Evolutionary conservation across 495 filamentous ascomycete genomes (phyloP).

Genomic region (Stereocaulon alpinum): DNA sequence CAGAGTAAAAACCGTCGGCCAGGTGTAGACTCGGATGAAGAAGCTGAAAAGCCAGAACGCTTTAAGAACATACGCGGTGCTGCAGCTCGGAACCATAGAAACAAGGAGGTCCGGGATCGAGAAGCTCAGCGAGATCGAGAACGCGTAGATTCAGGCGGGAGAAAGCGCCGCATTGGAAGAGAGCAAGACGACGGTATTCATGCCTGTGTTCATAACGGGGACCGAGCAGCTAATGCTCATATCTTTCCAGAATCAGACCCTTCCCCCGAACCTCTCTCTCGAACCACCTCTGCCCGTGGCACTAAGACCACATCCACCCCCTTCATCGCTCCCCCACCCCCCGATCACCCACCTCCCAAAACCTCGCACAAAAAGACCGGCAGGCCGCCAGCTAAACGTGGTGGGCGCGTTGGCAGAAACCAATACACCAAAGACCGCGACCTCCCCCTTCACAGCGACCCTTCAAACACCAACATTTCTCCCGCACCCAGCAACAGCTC

Average conservation of each 20-base stretch:
- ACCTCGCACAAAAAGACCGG: slow-evolving; percentile 55
- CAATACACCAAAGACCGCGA: slow-evolving; percentile 77
- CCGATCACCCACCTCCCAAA: slow-evolving; percentile 35
- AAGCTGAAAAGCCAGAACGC: slow-evolving; percentile 36
- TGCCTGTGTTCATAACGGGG: not conserved
- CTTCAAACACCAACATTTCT: slow-evolving; percentile 35
- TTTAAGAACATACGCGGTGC: slow-evolving; percentile 56
- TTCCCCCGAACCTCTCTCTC: slow-evolving; percentile 45
- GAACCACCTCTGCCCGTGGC: slow-evolving; percentile 29
- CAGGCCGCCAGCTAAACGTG: slow-evolving; percentile 49
- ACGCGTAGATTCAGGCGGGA: slow-evolving; percentile 56
- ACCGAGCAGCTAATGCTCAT: slow-evolving; percentile 12
- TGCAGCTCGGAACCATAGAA: slow-evolving; percentile 54
- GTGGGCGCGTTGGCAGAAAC: slow-evolving; percentile 67
- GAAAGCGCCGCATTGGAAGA: slow-evolving; percentile 64
- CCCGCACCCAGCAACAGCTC: slow-evolving; percentile 49
- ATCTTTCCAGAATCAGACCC: slow-evolving; percentile 45
- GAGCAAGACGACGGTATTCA: slow-evolving; percentile 65
- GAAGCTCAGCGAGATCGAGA: slow-evolving; percentile 54
- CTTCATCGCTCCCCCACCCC: slow-evolving; percentile 20
- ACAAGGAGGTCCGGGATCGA: slow-evolving; percentile 60
- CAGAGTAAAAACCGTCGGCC: slow-evolving; percentile 39
- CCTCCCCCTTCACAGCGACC: slow-evolving; percentile 42
- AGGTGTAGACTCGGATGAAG: slow-evolving; percentile 63
- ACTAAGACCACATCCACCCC: slow-evolving; percentile 13